A percentile compares a stretch with the other conserved stretches of the same genome.
Evolutionary conservation across 1,284 basidiomycete species (phyloP).

Genomic region (Meripilus lineatus): DNA sequence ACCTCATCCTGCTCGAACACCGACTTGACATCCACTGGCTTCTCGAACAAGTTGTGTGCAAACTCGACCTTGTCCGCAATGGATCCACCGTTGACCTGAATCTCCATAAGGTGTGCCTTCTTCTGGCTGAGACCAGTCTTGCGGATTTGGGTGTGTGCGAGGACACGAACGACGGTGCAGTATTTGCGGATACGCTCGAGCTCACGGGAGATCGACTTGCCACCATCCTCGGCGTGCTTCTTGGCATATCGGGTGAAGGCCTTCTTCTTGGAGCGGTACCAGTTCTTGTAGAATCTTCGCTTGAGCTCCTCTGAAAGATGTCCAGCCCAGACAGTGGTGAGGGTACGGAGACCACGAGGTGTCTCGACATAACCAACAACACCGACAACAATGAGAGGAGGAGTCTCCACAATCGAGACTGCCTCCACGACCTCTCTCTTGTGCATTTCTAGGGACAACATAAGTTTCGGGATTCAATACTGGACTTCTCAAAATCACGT

Average conservation of each 20-base stretch:
- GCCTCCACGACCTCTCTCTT: conserved; percentile 99
- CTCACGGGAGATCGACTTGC: conserved; percentile 91
- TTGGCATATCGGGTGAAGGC: conserved; percentile 99
- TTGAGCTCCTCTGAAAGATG: conserved; percentile 89
- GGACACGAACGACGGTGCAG: conserved; percentile 99
- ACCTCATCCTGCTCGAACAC: conserved; percentile 98
- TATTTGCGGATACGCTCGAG: conserved; percentile 99
- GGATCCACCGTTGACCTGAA: conserved; percentile 98
- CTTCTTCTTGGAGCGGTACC: conserved; percentile 99
- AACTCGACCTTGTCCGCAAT: conserved; percentile 98
- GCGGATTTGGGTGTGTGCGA: conserved; percentile 98
- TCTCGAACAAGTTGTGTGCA: conserved; percentile 95
- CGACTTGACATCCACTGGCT: conserved; percentile 82
- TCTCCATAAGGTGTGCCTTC: conserved; percentile 99
- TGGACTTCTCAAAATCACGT: conserved; percentile 34
- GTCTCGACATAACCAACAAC: conserved; percentile 99
- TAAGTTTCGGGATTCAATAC: conserved; percentile 8
- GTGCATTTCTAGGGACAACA: conserved; percentile 80
- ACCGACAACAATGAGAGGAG: conserved; percentile 96
- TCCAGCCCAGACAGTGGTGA: conserved; percentile 81
- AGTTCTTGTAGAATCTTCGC: conserved; percentile 99
- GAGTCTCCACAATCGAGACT: conserved; percentile 94
- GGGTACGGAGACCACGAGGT: conserved; percentile 92
- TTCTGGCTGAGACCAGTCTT: conserved; percentile 98
- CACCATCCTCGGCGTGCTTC: conserved; percentile 96